These are phyloP conservation scores for Annulohypoxylon stygium DNA, from an alignment of 495 filamentous ascomycete genomes.

Conservation along the genomic window DNA sequence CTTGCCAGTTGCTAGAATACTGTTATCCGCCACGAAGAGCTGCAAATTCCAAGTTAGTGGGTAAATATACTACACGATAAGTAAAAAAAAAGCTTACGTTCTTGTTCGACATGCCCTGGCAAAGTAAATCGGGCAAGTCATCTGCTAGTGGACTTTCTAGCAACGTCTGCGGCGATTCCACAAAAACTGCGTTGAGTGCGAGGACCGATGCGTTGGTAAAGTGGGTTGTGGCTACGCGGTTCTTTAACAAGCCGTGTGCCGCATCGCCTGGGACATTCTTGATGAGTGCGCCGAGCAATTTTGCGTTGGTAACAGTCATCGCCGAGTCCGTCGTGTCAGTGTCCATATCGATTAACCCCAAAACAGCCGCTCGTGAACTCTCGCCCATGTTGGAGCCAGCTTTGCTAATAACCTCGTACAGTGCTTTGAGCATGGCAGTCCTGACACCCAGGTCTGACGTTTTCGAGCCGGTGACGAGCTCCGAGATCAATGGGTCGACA, in stretches of 20 bases:
- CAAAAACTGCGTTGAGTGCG: constrained; percentile 86
- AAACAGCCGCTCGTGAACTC: constrained; percentile 80
- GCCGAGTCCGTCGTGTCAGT: constrained; percentile 76
- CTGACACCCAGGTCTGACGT: constrained; percentile 89
- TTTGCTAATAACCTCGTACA: constrained; percentile 96
- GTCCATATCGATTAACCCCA: constrained; percentile 89
- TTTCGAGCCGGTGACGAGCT: constrained; percentile 93
- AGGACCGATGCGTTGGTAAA: constrained; percentile 77
- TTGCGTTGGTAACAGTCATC: constrained; percentile 89
- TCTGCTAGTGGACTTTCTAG: constrained; percentile 72
- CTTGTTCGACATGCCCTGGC: constrained; percentile 80
- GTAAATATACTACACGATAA: not conserved
- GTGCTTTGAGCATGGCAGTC: constrained; percentile 96
- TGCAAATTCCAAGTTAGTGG: constrained; percentile 51
- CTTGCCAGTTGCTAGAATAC: constrained; percentile 94
- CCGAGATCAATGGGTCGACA: constrained; percentile 86
- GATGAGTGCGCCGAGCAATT: constrained; percentile 87
- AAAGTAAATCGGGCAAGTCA: constrained; percentile 80
- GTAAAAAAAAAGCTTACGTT: constrained; percentile 65
- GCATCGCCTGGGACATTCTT: constrained; percentile 79
- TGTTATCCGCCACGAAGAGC: constrained; percentile 89
- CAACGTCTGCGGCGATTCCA: constrained; percentile 79
- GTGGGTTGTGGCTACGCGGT: constrained; percentile 78
- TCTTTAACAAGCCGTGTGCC: constrained; percentile 79
- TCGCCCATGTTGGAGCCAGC: constrained; percentile 96